phyloP scores from a whole-genome alignment of 768 basidiomycete genomes.

The Suillus subaureus region DNA sequence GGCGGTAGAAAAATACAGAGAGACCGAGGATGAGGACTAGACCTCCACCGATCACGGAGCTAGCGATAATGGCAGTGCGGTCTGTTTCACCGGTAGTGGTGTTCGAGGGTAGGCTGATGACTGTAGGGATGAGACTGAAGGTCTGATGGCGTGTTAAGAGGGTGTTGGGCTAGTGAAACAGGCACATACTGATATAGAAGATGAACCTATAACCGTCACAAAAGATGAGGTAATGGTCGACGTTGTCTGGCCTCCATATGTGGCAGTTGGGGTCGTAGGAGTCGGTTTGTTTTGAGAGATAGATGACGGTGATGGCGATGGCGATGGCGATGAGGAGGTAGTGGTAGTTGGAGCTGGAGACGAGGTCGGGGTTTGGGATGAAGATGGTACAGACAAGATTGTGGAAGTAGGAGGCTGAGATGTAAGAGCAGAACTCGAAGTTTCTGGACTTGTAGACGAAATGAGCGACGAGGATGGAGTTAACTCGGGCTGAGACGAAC shows the following conservation, averaged over 20 bases:
- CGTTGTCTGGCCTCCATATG: not conserved
- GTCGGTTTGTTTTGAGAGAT: not conserved
- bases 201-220: conserved; percentile 20
- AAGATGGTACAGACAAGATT: not conserved
- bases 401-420: conserved; percentile 5
- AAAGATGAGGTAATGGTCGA: conserved; percentile 20
- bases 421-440: not conserved
- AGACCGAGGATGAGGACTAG: conserved; percentile 39
- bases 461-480: not conserved
- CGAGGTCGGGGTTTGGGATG: not conserved
- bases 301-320: not conserved
- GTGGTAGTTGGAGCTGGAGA: not conserved
- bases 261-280: conserved; percentile 14
- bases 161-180: too few species aligned
- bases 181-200: conserved; percentile 21
- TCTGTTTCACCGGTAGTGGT: conserved; percentile 11
- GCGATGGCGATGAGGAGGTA: not conserved
- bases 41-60: conserved; percentile 40
- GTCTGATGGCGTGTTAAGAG: conserved; percentile 15
- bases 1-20: conserved; percentile 38
- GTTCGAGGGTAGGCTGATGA: conserved; percentile 14
- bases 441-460: not conserved
- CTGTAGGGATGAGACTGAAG: conserved; percentile 18
- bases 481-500: not conserved
- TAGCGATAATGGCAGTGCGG: conserved; percentile 46